Conservation (phyloP, 441 rosid species). For the Arabidopsis hybrid region DNA sequence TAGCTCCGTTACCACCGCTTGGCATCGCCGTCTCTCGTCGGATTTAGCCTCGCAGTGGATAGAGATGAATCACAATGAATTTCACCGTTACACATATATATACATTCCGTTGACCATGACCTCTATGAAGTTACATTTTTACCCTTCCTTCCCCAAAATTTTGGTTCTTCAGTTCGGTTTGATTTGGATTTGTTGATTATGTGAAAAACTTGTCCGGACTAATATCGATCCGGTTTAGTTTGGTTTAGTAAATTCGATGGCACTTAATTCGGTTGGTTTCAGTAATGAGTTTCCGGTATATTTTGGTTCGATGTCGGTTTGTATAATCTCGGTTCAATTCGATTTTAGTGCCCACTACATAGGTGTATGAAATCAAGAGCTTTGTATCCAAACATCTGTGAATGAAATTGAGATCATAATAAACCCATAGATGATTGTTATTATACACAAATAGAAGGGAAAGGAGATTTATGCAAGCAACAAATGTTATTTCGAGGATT, state of each 20-base stretch:
- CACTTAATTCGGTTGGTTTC: not conserved
- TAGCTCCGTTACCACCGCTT: constrained; percentile 47
- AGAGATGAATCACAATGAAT: not conserved
- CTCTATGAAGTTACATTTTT: not conserved
- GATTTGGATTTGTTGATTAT: not conserved
- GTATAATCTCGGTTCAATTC: not conserved
- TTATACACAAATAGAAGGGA: not conserved
- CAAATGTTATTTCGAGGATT: constrained; percentile 1
- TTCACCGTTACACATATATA: not conserved
- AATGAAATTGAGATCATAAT: not conserved
- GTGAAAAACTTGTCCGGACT: too few relatives aligned
- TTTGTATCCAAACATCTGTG: not conserved
- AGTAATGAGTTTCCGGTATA: not conserved
- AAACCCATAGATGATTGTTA: constrained; percentile 1
- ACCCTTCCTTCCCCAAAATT: not conserved
- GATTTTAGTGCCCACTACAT: too few relatives aligned
- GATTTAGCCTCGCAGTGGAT: not conserved
- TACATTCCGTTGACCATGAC: not conserved
- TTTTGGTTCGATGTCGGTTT: not conserved
- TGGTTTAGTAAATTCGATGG: not conserved
- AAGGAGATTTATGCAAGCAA: not conserved
- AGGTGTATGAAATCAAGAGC: not conserved
- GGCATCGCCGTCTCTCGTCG: constrained; percentile 39
- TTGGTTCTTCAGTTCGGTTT: not conserved
- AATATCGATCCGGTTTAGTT: too few relatives aligned